phyloP scores from a whole-genome alignment of 2,329 filamentous ascomycete species.

The Ophiostoma pallidulum region DNA sequence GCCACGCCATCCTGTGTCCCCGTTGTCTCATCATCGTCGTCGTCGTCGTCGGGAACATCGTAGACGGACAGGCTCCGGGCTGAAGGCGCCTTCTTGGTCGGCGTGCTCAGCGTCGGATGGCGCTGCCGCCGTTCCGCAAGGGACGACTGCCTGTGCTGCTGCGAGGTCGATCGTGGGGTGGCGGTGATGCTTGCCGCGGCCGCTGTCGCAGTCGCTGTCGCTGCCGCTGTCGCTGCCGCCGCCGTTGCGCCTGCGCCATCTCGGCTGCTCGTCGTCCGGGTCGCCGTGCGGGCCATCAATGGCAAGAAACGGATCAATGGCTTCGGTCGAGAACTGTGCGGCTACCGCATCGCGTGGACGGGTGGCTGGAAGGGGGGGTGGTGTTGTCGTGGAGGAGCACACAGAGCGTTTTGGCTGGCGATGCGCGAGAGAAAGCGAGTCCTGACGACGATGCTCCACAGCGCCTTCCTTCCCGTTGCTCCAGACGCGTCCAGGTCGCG shows the following conservation, averaged over 20 bases:
- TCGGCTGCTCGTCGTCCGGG: neutral
- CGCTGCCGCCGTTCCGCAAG: neutral
- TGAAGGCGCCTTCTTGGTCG: neutral
- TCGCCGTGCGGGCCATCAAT: slow-evolving; percentile 4
- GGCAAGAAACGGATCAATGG: neutral
- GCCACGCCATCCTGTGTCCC: neutral
- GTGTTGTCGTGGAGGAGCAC: too few species aligned
- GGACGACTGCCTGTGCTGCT: neutral
- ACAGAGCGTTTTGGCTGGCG: too few species aligned
- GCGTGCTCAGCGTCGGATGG: neutral
- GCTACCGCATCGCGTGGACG: slow-evolving; percentile 6
- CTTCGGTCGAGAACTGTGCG: neutral
- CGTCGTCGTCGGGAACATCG: slow-evolving; percentile 7
- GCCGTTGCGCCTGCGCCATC: neutral
- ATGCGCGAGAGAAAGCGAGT: neutral
- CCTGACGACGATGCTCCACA: neutral
- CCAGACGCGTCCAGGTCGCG: slow-evolving; percentile 4
- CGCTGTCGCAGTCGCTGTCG: neutral
- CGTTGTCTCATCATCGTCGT: neutral
- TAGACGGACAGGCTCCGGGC: neutral
- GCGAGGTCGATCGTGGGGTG: neutral
- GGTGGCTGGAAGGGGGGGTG: too few species aligned
- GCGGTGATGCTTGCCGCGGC: too few species aligned
- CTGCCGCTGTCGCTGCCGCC: neutral
- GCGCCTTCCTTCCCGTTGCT: neutral